Evolutionary conservation across 2,329 filamentous ascomycete genomes (phyloP), one percentile per base, ranked within the genome.

Genomic region (Botrytis aclada): DNA sequence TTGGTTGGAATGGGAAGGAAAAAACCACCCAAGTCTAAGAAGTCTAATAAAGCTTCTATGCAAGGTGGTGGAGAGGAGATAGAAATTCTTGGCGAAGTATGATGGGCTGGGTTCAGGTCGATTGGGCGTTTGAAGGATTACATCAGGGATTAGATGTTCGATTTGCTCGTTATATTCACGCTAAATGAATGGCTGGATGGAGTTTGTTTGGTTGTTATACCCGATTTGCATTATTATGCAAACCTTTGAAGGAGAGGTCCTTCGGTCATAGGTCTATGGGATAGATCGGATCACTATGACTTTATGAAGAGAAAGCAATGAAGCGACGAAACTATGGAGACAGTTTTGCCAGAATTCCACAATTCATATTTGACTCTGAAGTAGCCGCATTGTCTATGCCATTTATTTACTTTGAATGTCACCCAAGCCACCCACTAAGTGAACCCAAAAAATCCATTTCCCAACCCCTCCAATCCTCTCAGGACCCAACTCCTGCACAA

Each of bases 51-150:
- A 78, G 77, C 71, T 32, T 54, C 62, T 71, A 69, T 61, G 72
- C 65, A 75, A 56, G 78, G 73, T 34, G 80, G 78, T n/a, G 80
- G 77, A 6, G 80, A 80, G 39, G 77, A 78, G 51, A 75, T 80
- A 9, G 77, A 80, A 71, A 75, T 81, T 45, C 56, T 81, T 32
- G 79, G 76, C 18, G 67, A 54, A n/a, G 63, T 72, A 34, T 60
- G 61, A 39, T 60, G 25, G 39, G 29, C 43, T 65, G 39, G 62
- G 39, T 16, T 56, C 6, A n/a, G 25, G 18, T 61, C 45, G 39
- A 20, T 43, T 60, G 14, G 70, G 70, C 51, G 70, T 72, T 72
- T 34, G 18, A 47, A 54, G 34, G 45, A 20, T 39, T 69, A 60
- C 16, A 60, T 62, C 51, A 5, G n/a, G 34, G 47, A 32, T 32